Evolutionary conservation across 345 rosid genomes (phyloP).

Genomic region (Eucalyptus marginata): DNA sequence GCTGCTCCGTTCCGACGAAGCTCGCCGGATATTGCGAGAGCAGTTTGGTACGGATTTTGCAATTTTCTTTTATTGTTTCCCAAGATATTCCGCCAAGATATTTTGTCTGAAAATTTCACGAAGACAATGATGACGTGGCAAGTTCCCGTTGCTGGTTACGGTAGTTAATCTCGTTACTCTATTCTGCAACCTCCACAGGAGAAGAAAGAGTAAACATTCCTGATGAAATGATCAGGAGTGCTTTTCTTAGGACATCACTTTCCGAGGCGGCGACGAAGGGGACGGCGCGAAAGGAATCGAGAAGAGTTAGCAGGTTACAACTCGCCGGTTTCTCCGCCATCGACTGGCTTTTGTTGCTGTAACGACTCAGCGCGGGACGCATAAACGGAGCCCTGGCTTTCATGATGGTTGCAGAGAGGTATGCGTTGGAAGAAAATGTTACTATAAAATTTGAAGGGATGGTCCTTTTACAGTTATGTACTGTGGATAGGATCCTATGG

Average conservation of each 20-base stretch:
- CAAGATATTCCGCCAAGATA: background rate
- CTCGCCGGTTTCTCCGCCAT: fast-evolving
- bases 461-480: background rate
- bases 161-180: background rate
- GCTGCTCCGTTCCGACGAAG: background rate
- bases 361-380: background rate
- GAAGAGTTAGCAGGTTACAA: background rate
- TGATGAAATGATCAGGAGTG: background rate
- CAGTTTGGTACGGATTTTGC: background rate
- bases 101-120: background rate
- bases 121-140: background rate
- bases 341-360: background rate
- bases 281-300: background rate
- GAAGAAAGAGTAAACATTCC: background rate
- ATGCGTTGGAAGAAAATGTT: background rate
- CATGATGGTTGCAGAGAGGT: background rate
- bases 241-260: background rate
- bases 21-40: background rate
- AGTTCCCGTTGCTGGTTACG: background rate
- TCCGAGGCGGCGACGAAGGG: background rate
- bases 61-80: background rate
- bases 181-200: background rate
- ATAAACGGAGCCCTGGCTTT: background rate
- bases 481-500: background rate
- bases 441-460: background rate